Conservation (phyloP, 2,329 filamentous ascomycete species). For the Lasiodiplodia citricola region DNA sequence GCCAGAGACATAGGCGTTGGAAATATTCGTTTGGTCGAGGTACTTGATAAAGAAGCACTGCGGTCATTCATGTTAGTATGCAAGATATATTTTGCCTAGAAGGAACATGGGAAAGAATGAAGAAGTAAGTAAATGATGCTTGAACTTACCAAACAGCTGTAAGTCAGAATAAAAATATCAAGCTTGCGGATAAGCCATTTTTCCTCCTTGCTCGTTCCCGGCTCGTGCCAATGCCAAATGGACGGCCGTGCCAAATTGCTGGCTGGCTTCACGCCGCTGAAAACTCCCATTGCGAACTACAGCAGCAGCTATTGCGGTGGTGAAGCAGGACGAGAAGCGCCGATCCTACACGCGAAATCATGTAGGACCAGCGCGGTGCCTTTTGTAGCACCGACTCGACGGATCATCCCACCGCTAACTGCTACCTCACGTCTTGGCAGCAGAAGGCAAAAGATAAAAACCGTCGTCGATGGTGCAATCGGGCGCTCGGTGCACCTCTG, state of each 20-base stretch:
- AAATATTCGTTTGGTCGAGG: conserved; percentile 35
- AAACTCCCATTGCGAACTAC: neutral
- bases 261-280: neutral
- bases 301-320: neutral
- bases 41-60: conserved; percentile 33
- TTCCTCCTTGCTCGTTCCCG: conserved; percentile 29
- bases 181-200: conserved; percentile 32
- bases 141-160: conserved; percentile 28
- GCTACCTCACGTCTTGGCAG: neutral
- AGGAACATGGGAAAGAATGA: too few relatives aligned
- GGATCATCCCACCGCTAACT: neutral
- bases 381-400: conserved; percentile 12
- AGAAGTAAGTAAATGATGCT: neutral
- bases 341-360: neutral
- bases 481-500: neutral
- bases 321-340: neutral
- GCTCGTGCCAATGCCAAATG: conserved; percentile 27
- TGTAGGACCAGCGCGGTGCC: neutral
- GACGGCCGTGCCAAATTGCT: neutral
- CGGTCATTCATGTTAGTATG: neutral
- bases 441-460: neutral
- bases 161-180: conserved; percentile 29
- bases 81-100: neutral
- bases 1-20: conserved; percentile 37
- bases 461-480: conserved; percentile 23